Conservation (phyloP, 2,329 filamentous ascomycete genomes). For the Tolypocladium endophyticum region DNA sequence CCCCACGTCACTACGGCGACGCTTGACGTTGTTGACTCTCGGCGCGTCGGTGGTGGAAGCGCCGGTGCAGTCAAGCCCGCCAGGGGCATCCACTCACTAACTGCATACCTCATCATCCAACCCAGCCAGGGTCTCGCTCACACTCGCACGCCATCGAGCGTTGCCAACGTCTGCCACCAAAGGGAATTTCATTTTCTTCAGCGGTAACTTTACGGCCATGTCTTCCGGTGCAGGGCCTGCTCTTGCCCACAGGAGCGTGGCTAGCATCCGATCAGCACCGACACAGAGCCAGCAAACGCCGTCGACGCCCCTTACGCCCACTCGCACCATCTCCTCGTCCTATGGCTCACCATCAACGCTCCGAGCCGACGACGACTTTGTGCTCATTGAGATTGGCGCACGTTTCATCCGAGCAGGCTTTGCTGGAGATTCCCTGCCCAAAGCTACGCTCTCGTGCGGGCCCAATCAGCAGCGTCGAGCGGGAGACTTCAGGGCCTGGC, state of each 20-base stretch:
- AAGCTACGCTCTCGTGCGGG: constrained; percentile 57
- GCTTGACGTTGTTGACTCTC: constrained; percentile 13
- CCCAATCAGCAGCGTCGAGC: constrained; percentile 66
- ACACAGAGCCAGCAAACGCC: constrained; percentile 20
- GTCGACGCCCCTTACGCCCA: constrained; percentile 51
- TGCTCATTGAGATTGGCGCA: constrained; percentile 75
- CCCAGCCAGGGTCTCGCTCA: not conserved
- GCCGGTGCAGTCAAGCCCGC: constrained; percentile 3
- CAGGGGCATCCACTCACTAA: constrained; percentile 1
- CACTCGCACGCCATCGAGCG: not conserved
- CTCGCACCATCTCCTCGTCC: constrained; percentile 40
- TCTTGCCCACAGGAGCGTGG: constrained; percentile 47
- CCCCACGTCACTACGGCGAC: constrained; percentile 20
- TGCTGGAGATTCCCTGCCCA: constrained; percentile 71
- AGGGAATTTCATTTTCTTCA: not conserved
- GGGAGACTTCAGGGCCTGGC: constrained; percentile 73
- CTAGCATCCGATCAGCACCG: constrained; percentile 41
- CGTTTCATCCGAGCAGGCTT: constrained; percentile 75
- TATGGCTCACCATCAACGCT: constrained; percentile 52
- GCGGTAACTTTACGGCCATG: constrained; percentile 20
- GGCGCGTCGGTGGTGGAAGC: constrained; percentile 15
- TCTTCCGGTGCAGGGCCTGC: constrained; percentile 30
- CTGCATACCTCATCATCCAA: not conserved
- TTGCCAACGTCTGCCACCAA: not conserved
- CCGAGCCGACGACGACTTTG: constrained; percentile 69